These are phyloP conservation scores for Pseudogymnoascus sp. DNA, from an alignment of 2,329 filamentous ascomycete genomes.

Conservation along the genomic window DNA sequence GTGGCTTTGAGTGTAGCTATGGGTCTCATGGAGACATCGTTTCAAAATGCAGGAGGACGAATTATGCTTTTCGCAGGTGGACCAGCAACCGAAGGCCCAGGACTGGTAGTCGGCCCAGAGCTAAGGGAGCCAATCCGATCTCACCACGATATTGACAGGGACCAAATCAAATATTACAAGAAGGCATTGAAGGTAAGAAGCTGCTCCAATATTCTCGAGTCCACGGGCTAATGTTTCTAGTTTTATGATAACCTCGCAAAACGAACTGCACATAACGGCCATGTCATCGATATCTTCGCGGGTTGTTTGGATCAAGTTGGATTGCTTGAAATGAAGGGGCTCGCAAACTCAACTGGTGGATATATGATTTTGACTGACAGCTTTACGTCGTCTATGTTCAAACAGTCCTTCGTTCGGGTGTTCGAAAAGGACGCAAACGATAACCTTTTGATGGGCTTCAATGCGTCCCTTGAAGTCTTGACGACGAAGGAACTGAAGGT, in stretches of 20 bases:
- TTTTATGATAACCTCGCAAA: conserved; percentile 95
- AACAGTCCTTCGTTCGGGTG: conserved; percentile 92
- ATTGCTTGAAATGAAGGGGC: conserved; percentile 93
- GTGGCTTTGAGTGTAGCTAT: conserved; percentile 94
- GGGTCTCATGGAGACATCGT: conserved; percentile 85
- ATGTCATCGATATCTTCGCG: conserved; percentile 95
- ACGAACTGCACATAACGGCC: conserved; percentile 88
- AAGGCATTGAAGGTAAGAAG: conserved; percentile 79
- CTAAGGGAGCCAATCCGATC: conserved; percentile 93
- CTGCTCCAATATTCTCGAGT: neutral
- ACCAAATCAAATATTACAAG: conserved; percentile 99
- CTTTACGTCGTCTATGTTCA: conserved; percentile 98
- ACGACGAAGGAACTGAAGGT: conserved; percentile 98
- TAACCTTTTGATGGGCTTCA: conserved; percentile 96
- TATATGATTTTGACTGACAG: conserved; percentile 98
- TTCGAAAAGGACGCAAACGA: conserved; percentile 96
- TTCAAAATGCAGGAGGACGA: conserved; percentile 87
- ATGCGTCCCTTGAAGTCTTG: conserved; percentile 87
- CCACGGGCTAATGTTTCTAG: conserved; percentile 34
- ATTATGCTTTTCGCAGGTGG: conserved; percentile 98
- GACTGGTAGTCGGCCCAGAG: conserved; percentile 93
- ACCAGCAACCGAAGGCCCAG: conserved; percentile 88
- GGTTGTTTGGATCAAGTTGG: conserved; percentile 97
- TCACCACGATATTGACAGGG: conserved; percentile 96
- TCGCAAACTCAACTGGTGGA: conserved; percentile 91